Percentiles rank a stretch among this genome's conserved stretches.
Conservation (phyloP, 768 basidiomycete species). For the Saitozyma sp. region DNA sequence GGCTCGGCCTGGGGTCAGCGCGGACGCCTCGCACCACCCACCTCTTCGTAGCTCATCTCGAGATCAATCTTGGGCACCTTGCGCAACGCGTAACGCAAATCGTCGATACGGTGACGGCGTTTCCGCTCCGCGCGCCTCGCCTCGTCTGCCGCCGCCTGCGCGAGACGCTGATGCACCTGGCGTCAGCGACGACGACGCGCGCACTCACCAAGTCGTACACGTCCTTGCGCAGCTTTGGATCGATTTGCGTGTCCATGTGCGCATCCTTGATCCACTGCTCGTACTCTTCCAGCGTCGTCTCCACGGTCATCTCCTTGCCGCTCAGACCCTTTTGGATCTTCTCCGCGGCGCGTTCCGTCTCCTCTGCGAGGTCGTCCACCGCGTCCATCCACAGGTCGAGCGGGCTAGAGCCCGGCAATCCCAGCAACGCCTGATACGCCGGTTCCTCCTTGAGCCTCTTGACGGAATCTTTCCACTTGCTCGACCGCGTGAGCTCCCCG, state of each 20-base stretch:
- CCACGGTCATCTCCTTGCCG: conserved; percentile 31
- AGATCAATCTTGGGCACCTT: conserved; percentile 82
- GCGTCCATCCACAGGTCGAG: conserved; percentile 95
- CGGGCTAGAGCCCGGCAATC: conserved; percentile 90
- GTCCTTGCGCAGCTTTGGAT: conserved; percentile 62
- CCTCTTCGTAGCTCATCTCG: conserved; percentile 74
- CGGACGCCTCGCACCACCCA: conserved; percentile 52
- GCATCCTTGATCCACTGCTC: conserved; percentile 38
- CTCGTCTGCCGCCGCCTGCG: conserved; percentile 81
- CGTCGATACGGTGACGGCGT: conserved; percentile 86
- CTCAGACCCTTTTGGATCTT: conserved; percentile 56
- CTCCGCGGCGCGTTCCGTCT: conserved; percentile 75
- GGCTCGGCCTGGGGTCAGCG: conserved; percentile 62
- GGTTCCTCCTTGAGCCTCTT: conserved; percentile 72
- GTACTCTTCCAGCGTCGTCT: conserved; percentile 47
- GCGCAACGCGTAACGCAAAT: conserved; percentile 90
- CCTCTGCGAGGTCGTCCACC: conserved; percentile 82
- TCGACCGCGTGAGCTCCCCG: conserved; percentile 72
- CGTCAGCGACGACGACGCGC: neutral
- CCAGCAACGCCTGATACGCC: conserved; percentile 84
- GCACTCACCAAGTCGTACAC: conserved; percentile 51
- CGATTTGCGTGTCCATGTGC: conserved; percentile 63
- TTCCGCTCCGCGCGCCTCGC: conserved; percentile 74
- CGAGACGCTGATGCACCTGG: conserved; percentile 67
- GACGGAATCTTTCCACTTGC: conserved; percentile 90